A percentile compares a stretch with the other conserved stretches of the same genome.
Evolutionary conservation across 2,329 filamentous ascomycete genomes (phyloP).

Genomic region (Fusarium nematophilum): DNA sequence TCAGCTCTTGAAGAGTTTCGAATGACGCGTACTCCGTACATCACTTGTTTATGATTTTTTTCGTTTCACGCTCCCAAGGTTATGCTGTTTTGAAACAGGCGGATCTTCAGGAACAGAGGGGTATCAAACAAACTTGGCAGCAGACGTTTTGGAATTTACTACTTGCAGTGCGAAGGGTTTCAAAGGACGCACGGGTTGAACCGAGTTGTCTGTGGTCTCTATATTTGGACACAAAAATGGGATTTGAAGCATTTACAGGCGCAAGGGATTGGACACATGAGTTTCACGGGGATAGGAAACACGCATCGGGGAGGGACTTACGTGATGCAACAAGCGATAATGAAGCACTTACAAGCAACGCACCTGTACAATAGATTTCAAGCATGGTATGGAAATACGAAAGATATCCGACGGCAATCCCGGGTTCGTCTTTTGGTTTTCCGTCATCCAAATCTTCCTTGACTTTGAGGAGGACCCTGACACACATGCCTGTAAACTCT

Average conservation of each 20-base stretch:
- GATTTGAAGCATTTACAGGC: slow-evolving; percentile 36
- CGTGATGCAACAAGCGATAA: slow-evolving; percentile 10
- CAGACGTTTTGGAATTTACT: slow-evolving; percentile 2
- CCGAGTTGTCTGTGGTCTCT: neutral
- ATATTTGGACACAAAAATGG: slow-evolving; percentile 19
- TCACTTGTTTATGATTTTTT: slow-evolving; percentile 1
- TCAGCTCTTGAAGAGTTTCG: slow-evolving; percentile 17
- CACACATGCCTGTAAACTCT: neutral
- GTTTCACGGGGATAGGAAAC: slow-evolving; percentile 30
- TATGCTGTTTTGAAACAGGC: neutral
- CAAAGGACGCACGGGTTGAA: slow-evolving; percentile 7
- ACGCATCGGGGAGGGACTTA: neutral
- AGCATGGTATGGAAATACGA: slow-evolving; percentile 9
- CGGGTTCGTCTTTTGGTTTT: neutral
- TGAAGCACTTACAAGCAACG: slow-evolving; percentile 18
- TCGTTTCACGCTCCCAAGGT: slow-evolving; percentile 1
- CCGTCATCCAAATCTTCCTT: too few species aligned
- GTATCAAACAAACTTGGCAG: neutral
- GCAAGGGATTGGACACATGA: slow-evolving; percentile 20
- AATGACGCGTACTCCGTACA: neutral
- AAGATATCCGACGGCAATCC: neutral
- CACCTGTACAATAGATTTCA: slow-evolving; percentile 27
- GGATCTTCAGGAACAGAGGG: slow-evolving; percentile 5
- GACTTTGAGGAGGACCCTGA: too few species aligned
- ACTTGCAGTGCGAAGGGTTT: slow-evolving; percentile 8